Evolutionary conservation across 139 green algal genomes (phyloP), one percentile per base, ranked within the genome.

Genomic region (Volvox africanus): DNA sequence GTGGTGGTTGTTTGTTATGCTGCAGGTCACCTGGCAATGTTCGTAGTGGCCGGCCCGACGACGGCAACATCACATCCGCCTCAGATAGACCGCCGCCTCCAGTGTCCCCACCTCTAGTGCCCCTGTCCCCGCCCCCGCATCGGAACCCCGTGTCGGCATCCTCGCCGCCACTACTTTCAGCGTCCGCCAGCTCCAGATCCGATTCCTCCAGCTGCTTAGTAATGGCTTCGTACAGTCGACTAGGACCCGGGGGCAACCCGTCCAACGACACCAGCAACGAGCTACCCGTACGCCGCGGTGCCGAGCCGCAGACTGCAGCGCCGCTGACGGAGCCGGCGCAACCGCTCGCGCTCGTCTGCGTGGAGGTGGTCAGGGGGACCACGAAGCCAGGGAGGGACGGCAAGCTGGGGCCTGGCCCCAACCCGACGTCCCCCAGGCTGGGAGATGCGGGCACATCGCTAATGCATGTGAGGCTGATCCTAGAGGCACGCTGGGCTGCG

Each of bases 121-220:
- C n/a, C n/a, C n/a, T 32, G 73, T 19, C 73, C 5, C 26, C 28
- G 73, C 26, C 73, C 9, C 28, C 37, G 73, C 24, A 14, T n/a
- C 73, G 32, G 73, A 22, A 30, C 28, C 14, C 71, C 71, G 5
- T 28, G 65, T 16, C 44, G 35, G 14, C 50, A 11, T 18, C 80
- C 33, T 79, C 71, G 28, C 80, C 1, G 24, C 50, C 50, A 11
- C 80, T 33, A n/a, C 50, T 28, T 2, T 18, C 61, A 13, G 30
- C 61, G 17, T 32, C 61, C 61, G n/a, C 81, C 28, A 33, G 28
- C 20, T 21, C 44, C 24, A 37, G 55, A n/a, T 19, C 80, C 21
- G 44, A 67, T 50, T 71, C 80, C 28, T 86, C 80, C 55, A 50
- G n/a, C 55, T 86, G 80, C 80, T 75, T 73, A 20, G 82, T 75